These are phyloP conservation scores for Coix lacrymajobi DNA, from an alignment of 176 grass and related monocot genomes.

Conservation along the genomic window DNA sequence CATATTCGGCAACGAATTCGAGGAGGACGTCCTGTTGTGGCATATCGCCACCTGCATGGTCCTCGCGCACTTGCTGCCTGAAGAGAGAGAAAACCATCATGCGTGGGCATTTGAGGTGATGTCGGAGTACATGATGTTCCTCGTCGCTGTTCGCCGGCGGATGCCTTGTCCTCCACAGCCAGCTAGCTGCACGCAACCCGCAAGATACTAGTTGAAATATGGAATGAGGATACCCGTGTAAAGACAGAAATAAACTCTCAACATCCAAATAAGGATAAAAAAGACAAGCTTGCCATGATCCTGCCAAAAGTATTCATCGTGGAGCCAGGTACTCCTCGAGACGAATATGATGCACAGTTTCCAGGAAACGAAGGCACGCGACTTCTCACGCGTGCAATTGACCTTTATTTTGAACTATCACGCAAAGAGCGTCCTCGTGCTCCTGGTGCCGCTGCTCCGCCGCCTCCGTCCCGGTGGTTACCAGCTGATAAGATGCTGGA, in stretches of 20 bases:
- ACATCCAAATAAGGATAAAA: no score
- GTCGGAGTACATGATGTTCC: background rate
- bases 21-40: background rate
- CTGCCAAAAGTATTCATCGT: no score
- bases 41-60: slow-evolving; percentile 25
- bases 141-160: background rate
- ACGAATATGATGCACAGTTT: no score
- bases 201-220: background rate
- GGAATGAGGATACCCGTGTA: no score
- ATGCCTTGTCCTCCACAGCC: background rate
- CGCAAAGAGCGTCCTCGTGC: no score
- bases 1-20: background rate
- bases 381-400: background rate
- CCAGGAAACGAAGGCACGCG: background rate
- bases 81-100: no score
- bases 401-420: background rate
- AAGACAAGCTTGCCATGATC: background rate
- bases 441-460: no score
- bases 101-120: background rate
- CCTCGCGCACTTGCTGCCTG: no score
- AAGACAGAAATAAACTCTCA: no score
- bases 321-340: no score
- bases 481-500: background rate
- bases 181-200: background rate
- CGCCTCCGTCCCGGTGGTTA: rapidly evolving